phyloP scores from a whole-genome alignment of 2,329 filamentous ascomycete genomes.

The Penicillium sp. region DNA sequence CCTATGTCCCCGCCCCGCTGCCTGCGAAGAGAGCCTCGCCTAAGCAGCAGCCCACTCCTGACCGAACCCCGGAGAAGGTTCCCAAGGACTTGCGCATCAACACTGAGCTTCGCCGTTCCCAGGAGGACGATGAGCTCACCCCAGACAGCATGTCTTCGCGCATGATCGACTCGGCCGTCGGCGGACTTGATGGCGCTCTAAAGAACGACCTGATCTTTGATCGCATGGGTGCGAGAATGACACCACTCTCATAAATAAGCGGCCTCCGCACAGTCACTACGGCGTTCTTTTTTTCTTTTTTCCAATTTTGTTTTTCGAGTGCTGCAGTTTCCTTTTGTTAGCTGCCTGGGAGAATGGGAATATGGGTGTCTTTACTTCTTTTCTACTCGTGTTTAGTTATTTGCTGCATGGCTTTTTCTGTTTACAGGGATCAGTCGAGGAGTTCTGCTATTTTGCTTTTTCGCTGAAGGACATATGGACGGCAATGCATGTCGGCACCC shows the following conservation, averaged over 20 bases:
- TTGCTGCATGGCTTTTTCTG: constrained; percentile 11
- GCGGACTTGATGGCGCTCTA: constrained; percentile 41
- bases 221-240: constrained; percentile 43
- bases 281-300: neutral
- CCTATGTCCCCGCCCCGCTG: constrained; percentile 35
- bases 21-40: constrained; percentile 17
- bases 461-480: constrained; percentile 2
- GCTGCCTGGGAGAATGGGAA: constrained; percentile 3
- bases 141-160: constrained; percentile 51
- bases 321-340: neutral
- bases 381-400: neutral
- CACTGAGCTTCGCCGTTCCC: constrained; percentile 37
- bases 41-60: constrained; percentile 27
- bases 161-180: constrained; percentile 46
- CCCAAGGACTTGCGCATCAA: constrained; percentile 47
- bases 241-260: constrained; percentile 17
- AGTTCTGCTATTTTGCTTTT: neutral
- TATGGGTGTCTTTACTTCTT: constrained; percentile 2
- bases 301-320: neutral
- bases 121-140: constrained; percentile 46
- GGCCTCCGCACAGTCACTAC: neutral
- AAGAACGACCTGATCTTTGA: constrained; percentile 45
- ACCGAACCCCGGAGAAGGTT: constrained; percentile 29
- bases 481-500: constrained; percentile 3
- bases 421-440: constrained; percentile 1